Evolutionary conservation across 768 basidiomycete genomes (phyloP).

Genomic region (Cyclocybe cylindracea): DNA sequence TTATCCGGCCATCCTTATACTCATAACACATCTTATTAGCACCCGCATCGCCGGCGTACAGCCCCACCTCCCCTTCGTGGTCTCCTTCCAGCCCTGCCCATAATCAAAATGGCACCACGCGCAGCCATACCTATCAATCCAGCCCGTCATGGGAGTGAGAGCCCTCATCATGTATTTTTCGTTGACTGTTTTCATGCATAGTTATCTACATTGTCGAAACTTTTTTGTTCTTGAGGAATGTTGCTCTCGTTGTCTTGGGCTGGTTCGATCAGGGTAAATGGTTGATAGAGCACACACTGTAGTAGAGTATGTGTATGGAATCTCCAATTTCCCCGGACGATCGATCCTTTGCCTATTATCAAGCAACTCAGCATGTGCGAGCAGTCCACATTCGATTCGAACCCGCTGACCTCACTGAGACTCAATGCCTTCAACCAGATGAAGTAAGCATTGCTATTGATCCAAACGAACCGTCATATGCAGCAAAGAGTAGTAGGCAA

Average conservation of each 20-base stretch:
- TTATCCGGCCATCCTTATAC: slow-evolving; percentile 14
- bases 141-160: slow-evolving; percentile 55
- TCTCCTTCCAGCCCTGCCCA: slow-evolving; percentile 81
- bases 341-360: too few relatives aligned
- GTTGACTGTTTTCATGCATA: slow-evolving; percentile 18
- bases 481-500: too few relatives aligned
- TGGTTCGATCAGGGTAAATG: too few relatives aligned
- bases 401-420: too few relatives aligned
- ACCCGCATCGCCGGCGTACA: slow-evolving; percentile 85
- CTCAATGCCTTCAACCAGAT: too few relatives aligned
- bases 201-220: slow-evolving; percentile 22
- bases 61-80: slow-evolving; percentile 84
- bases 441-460: too few relatives aligned
- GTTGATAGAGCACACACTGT: too few relatives aligned
- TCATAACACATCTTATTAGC: slow-evolving; percentile 38
- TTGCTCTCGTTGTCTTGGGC: slow-evolving; percentile 1
- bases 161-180: slow-evolving; percentile 5
- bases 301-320: too few relatives aligned
- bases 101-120: slow-evolving; percentile 49
- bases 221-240: slow-evolving; percentile 17
- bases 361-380: too few relatives aligned
- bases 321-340: too few relatives aligned
- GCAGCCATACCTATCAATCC: slow-evolving; percentile 46
- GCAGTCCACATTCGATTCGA: too few relatives aligned
- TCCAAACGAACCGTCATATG: too few relatives aligned